These are phyloP conservation scores for Alloteropsis semialata DNA, from an alignment of 176 grass and related monocot species.

Conservation along the genomic window DNA sequence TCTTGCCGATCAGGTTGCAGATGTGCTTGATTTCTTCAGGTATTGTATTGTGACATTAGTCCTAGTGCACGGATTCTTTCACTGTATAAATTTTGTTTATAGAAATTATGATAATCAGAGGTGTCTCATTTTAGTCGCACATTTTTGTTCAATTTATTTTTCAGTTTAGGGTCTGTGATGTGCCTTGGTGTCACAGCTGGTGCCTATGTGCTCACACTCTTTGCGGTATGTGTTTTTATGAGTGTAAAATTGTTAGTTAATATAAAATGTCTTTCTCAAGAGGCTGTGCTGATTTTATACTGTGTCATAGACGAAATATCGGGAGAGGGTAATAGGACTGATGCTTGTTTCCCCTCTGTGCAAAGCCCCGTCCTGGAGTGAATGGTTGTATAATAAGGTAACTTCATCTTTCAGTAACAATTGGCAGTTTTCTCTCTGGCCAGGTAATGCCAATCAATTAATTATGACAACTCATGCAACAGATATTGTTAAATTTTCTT, in stretches of 20 bases:
- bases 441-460: not conserved
- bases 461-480: not conserved
- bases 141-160: not conserved
- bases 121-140: not conserved
- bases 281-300: not conserved
- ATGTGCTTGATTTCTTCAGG: slow-evolving; percentile 91
- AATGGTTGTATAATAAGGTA: slow-evolving; percentile 88
- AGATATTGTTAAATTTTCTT: slow-evolving; percentile 79
- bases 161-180: slow-evolving; percentile 84
- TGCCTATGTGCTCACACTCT: slow-evolving; percentile 86
- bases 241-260: not conserved
- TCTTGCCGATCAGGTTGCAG: slow-evolving; percentile 71
- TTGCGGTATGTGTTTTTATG: slow-evolving; percentile 55
- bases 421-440: slow-evolving; percentile 2
- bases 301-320: slow-evolving; percentile 60
- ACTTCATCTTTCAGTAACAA: not conserved
- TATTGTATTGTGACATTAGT: slow-evolving; percentile 17
- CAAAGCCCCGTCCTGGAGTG: slow-evolving; percentile 79
- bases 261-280: not conserved
- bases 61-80: not conserved
- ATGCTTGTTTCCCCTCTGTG: slow-evolving; percentile 90
- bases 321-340: slow-evolving; percentile 65
- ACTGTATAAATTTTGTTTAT: not conserved
- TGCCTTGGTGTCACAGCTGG: slow-evolving; percentile 90
- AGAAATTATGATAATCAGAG: not conserved